Conservation (phyloP, 1,139 yeast species). For the Lipomyces yarrowii region DNA sequence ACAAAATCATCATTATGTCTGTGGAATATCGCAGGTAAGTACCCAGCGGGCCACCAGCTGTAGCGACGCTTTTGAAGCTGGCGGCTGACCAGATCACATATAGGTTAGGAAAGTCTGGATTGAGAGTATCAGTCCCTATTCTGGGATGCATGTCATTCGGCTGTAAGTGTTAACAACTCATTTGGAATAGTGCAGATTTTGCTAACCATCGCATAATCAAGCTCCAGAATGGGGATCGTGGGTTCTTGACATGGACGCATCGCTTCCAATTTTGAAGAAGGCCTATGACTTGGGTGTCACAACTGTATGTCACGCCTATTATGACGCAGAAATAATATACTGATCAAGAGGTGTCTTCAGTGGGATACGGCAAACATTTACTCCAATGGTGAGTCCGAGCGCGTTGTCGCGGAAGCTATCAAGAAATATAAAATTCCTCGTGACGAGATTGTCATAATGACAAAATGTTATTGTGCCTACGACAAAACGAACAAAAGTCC, state of each 20-base stretch:
- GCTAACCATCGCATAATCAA: neutral
- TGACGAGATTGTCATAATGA: slow-evolving; percentile 50
- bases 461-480: slow-evolving; percentile 45
- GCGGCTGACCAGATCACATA: neutral
- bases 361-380: slow-evolving; percentile 59
- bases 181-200: neutral
- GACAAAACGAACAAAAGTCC: slow-evolving; percentile 36
- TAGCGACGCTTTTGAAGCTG: neutral
- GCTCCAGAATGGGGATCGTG: slow-evolving; percentile 48
- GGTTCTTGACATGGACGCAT: slow-evolving; percentile 52
- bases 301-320: slow-evolving; percentile 38
- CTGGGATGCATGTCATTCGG: slow-evolving; percentile 28
- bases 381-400: slow-evolving; percentile 51
- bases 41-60: neutral
- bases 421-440: slow-evolving; percentile 50
- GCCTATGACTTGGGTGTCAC: slow-evolving; percentile 56
- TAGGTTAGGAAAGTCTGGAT: slow-evolving; percentile 26
- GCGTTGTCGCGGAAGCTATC: slow-evolving; percentile 49
- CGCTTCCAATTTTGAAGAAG: slow-evolving; percentile 48
- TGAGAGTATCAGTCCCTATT: slow-evolving; percentile 27
- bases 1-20: neutral
- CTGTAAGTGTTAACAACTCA: slow-evolving; percentile 5
- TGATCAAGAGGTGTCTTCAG: neutral
- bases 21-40: slow-evolving; percentile 2
- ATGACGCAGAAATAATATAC: neutral